Evolutionary conservation across 441 rosid genomes (phyloP).

Genomic region (Pelargonium fulgidum): DNA sequence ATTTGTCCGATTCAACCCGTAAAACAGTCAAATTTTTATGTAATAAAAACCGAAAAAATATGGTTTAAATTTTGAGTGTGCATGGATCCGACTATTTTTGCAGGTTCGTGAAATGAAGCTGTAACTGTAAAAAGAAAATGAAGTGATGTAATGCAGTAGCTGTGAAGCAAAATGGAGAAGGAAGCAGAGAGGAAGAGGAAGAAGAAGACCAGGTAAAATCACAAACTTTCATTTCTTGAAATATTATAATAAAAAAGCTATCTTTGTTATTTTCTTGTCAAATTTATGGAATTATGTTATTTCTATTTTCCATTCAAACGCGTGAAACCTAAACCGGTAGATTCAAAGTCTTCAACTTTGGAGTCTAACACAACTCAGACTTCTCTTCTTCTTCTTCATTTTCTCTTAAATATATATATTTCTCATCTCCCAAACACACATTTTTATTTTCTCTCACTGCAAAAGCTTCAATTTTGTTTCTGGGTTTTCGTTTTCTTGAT

Average conservation of each 20-base stretch:
- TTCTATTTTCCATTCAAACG: background rate
- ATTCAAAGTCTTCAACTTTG: no score
- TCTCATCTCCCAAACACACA: constrained; percentile 1
- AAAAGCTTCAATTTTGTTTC: background rate
- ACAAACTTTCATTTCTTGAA: background rate
- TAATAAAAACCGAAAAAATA: no score
- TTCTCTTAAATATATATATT: background rate
- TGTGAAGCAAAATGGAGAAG: background rate
- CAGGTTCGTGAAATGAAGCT: background rate
- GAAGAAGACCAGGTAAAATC: background rate
- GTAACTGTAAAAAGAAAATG: background rate
- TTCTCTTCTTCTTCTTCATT: no score
- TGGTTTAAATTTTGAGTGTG: no score
- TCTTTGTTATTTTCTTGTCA: background rate
- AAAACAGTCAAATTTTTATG: no score
- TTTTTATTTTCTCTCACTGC: background rate
- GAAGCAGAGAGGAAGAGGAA: background rate
- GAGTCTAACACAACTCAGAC: no score
- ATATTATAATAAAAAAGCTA: background rate
- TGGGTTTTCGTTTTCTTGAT: background rate
- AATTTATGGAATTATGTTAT: background rate
- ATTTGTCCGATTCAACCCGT: no score
- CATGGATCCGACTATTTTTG: background rate
- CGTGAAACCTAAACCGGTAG: background rate
- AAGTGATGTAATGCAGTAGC: background rate